Evolutionary conservation across 2,329 filamentous ascomycete genomes (phyloP).

Genomic region (Juglanconis juglandina): DNA sequence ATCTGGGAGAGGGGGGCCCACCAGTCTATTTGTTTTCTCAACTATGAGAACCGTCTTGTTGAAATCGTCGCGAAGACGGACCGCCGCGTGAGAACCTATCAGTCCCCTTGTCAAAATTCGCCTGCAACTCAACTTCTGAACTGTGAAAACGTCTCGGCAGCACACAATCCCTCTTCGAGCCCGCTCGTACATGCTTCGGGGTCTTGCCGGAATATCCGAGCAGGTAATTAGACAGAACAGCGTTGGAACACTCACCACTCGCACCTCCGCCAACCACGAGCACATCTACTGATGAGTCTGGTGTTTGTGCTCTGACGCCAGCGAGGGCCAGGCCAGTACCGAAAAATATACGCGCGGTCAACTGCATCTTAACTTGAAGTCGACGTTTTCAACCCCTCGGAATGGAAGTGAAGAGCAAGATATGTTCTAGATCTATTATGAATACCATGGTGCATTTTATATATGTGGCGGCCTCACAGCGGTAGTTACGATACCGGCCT

Average conservation of each 20-base stretch:
- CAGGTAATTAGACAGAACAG: not conserved
- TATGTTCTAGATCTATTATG: too few species aligned
- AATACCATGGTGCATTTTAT: too few species aligned
- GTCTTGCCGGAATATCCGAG: not conserved
- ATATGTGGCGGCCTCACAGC: too few species aligned
- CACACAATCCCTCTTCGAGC: too few species aligned
- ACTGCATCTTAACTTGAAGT: not conserved
- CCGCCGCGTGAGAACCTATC: slow-evolving; percentile 16
- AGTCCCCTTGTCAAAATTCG: not conserved
- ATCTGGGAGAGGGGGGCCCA: not conserved
- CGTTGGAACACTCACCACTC: slow-evolving; percentile 7
- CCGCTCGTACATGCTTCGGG: not conserved
- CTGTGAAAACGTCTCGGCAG: not conserved
- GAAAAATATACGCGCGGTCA: not conserved
- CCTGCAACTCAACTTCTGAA: not conserved
- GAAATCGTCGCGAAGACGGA: slow-evolving; percentile 16
- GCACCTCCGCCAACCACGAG: slow-evolving; percentile 22
- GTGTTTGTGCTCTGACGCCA: not conserved
- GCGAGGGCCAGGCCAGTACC: not conserved
- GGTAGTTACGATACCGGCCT: too few species aligned
- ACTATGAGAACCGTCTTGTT: slow-evolving; percentile 21
- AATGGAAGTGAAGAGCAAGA: too few species aligned
- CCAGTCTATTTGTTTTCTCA: slow-evolving; percentile 12
- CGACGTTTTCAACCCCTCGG: too few species aligned
- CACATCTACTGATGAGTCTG: slow-evolving; percentile 16